Evolutionary conservation across 1,284 basidiomycete genomes (phyloP), one percentile per base, ranked within the genome.

Genomic region (Cryptococcus sp.): DNA sequence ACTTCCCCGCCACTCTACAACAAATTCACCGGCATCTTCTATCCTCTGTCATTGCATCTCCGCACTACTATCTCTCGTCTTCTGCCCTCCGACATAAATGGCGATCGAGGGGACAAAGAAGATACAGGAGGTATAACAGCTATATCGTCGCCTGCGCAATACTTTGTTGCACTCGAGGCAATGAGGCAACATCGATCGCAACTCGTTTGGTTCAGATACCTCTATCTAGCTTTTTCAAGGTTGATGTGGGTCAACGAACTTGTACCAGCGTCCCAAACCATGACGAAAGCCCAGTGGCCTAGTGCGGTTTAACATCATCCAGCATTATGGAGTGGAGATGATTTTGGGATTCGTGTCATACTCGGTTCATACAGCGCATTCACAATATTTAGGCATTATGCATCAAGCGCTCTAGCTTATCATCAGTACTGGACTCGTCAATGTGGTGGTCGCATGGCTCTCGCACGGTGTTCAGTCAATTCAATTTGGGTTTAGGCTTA

Each of bases 241-340:
- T 93, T 95, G 70, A 89, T 96, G 88, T 96, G 92, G 92, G 85
- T 90, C 46, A 93, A 94, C 64, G 86, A 90, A 63, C 87, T 91
- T 82, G 79, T 83, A 19, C 62, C 71, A 46, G 55, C 64, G 15
- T 20, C n/a, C 2, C 29, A 34, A 34, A 10, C 8, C 3, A 13
- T 34, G 5, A 34, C 13, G 5, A 34, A 34, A 34, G 29, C 29
- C 29, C 8, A 10, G 13, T 34, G 29, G 29, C 29, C 29, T 34
- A 34, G 29, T 34, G 29, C 29, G 8, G 29, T 34, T 10, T 34
- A 13, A 13, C 29, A 25, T 16, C n/a, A 41, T 40, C 19, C 37
- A 23, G 8, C 13, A 7, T 34, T 34, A 34, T 4, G 13, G 29
- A 34, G 2, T 10, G 5, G 13, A 2, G 8, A 10, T 34, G 2